A percentile compares a stretch with the other conserved stretches of the same genome.
Conservation (phyloP, 306 rosid genomes). For the Hippophae gyantsensis region DNA sequence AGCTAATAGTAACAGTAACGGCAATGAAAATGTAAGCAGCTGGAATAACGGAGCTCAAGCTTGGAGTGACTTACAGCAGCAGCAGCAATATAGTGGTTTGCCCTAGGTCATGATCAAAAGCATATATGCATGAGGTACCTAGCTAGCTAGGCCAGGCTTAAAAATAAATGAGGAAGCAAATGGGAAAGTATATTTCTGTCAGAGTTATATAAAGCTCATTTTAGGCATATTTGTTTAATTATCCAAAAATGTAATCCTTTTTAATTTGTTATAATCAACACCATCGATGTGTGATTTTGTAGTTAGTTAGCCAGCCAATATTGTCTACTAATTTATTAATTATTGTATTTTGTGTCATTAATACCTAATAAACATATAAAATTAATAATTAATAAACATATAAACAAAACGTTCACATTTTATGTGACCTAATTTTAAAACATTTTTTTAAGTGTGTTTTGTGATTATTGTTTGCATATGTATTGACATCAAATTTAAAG, state of each 20-base stretch:
- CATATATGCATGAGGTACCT: background rate
- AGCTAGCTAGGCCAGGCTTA: background rate
- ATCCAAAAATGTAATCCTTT: background rate
- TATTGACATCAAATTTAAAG: too few species aligned
- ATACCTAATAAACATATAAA: too few species aligned
- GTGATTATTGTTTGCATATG: too few species aligned
- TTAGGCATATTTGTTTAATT: background rate
- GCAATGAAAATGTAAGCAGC: constrained; percentile 30
- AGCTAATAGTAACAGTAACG: constrained; percentile 30
- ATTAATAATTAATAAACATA: too few species aligned
- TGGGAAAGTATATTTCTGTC: background rate
- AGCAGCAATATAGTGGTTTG: constrained; percentile 52
- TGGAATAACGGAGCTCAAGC: constrained; percentile 41
- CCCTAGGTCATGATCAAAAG: constrained; percentile 37
- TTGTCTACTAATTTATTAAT: too few species aligned
- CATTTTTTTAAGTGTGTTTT: too few species aligned
- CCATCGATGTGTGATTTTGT: background rate
- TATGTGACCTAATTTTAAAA: too few species aligned
- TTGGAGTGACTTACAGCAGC: constrained; percentile 54
- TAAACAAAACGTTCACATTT: too few species aligned
- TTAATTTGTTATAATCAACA: too few species aligned
- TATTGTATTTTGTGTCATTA: too few species aligned
- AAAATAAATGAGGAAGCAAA: background rate
- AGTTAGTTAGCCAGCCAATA: background rate
- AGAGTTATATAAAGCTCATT: background rate